Evolutionary conservation across 2,329 filamentous ascomycete genomes (phyloP), one percentile per base, ranked within the genome.

Genomic region (Curvularia lunata): DNA sequence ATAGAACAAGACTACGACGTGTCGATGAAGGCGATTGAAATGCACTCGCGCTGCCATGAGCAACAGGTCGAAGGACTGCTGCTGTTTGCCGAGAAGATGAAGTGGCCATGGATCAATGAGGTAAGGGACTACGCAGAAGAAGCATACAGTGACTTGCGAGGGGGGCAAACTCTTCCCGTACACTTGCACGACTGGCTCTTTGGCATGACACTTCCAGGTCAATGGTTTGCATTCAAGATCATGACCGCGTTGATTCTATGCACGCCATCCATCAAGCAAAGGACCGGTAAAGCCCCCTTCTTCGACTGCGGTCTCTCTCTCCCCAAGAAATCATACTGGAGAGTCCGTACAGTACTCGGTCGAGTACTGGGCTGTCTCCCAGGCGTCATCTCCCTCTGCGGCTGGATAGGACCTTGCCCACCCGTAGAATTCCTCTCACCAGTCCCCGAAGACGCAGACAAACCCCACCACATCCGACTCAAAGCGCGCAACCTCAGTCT

Each of bases 141-240:
- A 42, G 40, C 40, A 42, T 42, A 42, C 19, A 42, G 40, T 42
- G 40, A 42, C 3, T 25, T 42, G 21, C 40, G 40, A 42, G 40
- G 40, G 40, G 40, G 40, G 8, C 40, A 42, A 12, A 42, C 9
- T 25, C 40, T 42, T 42, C 40, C 40, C 25, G 40, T 19, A 42
- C 19, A 42, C 40, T 42, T 42, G 40, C 40, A 42, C 10, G 40
- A 42, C 40, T 42, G 40, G 40, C 40, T 42, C 9, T 42, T 42
- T 42, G 40, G 40, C 40, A 42, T 42, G 40, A 42, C 21, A 42
- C 40, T 42, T 42, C 40, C 40, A 4, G 40, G 40, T 25, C 40
- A 42, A 42, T 42, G 40, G 40, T 42, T 42, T 42, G 40, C 40
- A 25, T 42, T 42, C 40, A 42, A 42, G 40, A 42, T 42, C 40